Conservation (phyloP, 1,284 basidiomycete genomes). For the Moesziomyces sp. region DNA sequence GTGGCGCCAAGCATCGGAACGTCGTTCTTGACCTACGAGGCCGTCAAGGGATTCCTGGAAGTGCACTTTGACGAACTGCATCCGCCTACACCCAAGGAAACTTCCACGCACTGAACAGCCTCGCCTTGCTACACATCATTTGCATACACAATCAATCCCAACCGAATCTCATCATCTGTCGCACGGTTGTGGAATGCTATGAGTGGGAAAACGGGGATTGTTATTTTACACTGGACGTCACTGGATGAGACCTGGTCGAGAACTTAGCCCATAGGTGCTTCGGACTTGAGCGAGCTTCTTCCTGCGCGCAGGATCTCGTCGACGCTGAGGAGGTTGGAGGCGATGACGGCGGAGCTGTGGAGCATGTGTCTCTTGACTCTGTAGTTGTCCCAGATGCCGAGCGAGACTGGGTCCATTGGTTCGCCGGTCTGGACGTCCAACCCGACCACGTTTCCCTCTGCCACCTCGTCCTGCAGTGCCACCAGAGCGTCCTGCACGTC, state of each 20-base stretch:
- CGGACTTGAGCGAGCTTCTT: constrained; percentile 61
- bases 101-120: constrained; percentile 4
- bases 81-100: constrained; percentile 8
- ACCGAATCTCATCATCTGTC: neutral
- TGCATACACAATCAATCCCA: neutral
- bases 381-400: constrained; percentile 99
- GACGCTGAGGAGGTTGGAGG: constrained; percentile 91
- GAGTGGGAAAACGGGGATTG: neutral
- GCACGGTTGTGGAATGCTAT: neutral
- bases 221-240: neutral
- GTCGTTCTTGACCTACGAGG: constrained; percentile 61
- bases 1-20: constrained; percentile 69
- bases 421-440: constrained; percentile 93
- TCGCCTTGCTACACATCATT: neutral
- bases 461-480: constrained; percentile 89
- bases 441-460: constrained; percentile 80
- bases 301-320: constrained; percentile 96
- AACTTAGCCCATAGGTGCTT: constrained; percentile 49
- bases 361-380: constrained; percentile 98
- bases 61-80: constrained; percentile 40
- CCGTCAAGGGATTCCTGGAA: constrained; percentile 47
- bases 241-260: neutral
- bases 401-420: constrained; percentile 92
- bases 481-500: constrained; percentile 97
- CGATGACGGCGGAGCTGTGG: constrained; percentile 95